Base-by-base conservation (phyloP, 2,329 filamentous ascomycete genomes). In the Pyricularia sp. region DNA sequence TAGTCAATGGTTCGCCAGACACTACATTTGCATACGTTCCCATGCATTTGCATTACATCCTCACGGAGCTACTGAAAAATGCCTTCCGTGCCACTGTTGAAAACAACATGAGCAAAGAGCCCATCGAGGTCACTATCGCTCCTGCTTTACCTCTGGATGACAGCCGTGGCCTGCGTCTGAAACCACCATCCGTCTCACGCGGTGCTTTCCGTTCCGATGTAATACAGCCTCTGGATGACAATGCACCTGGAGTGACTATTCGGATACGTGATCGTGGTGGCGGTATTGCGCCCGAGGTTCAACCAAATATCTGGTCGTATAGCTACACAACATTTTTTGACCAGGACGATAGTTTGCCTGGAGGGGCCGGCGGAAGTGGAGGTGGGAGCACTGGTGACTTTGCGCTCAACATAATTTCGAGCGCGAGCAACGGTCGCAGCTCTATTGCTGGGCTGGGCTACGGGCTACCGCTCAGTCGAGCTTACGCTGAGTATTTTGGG, bases 401-500 rank as follows among this genome's bases (percentile, higher is more conserved):
- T 71, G 90, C 89, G 0, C 77, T 97, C 67, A 89, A 88, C 70
- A 86, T 88, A 4, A 88, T 97, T 62, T 88, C 89, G 1, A 84
- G 84, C 1, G 85, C 86, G 33, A 88, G 86, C 65, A 86, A 84
- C 0, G 89, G 90, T 63, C 83, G 85, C 0, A 93, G 89, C 73
- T 93, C 90, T 60, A 96, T 99, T 66, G 94, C 94, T 0, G 94
- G 94, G 0, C 76, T 99, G 62, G 94, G 94, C 1, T 99, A 99
- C 73, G 94, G 94, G 0, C 74, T 99, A 68, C 94, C 94, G 1
- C 77, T 99, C 26, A 92, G 92, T 64, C 83, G 94, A 67, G 93
- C 94, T 0, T 99, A 99, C 73, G 94, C 94, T 0, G 93, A 99
- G 78, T 99, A 97, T 72, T 99, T 99, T 79, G 94, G 94, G 2